Percentiles rank a stretch among this genome's conserved stretches.
These are phyloP conservation scores for Fusarium temperatum DNA, from an alignment of 2,329 filamentous ascomycete species.

Conservation along the genomic window DNA sequence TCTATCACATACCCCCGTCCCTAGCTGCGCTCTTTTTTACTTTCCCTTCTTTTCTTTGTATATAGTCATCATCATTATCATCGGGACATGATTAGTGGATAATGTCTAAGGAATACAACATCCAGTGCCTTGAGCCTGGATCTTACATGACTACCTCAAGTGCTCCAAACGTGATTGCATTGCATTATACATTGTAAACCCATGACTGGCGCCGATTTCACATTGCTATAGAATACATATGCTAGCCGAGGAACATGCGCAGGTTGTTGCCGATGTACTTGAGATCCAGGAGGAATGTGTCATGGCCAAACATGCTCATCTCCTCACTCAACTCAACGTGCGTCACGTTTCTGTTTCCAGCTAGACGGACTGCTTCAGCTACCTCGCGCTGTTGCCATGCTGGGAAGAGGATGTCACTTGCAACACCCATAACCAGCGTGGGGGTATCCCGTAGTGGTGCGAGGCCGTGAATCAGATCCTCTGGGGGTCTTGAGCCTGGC, in stretches of 20 bases:
- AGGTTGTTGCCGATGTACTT: conserved; percentile 90
- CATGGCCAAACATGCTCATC: conserved; percentile 93
- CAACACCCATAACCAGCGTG: conserved; percentile 90
- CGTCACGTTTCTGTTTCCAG: conserved; percentile 82
- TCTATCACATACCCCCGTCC: conserved; percentile 31
- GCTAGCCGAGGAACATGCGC: conserved; percentile 76
- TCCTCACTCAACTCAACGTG: conserved; percentile 95
- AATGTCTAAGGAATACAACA: conserved; percentile 34
- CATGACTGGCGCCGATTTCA: background rate
- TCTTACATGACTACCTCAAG: conserved; percentile 16
- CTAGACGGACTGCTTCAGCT: conserved; percentile 79
- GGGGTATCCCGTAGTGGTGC: conserved; percentile 77
- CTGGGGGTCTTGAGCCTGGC: conserved; percentile 66
- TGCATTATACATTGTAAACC: background rate
- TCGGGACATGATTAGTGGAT: conserved; percentile 36
- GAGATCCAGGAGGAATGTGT: conserved; percentile 93
- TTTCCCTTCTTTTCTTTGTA: conserved; percentile 10
- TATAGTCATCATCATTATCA: conserved; percentile 22
- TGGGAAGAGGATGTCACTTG: conserved; percentile 95
- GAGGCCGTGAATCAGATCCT: conserved; percentile 82
- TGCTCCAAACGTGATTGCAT: background rate
- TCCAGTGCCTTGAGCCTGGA: conserved; percentile 9
- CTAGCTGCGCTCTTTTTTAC: background rate
- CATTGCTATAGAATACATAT: background rate
- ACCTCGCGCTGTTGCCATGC: conserved; percentile 98